Conservation (phyloP, 2,329 filamentous ascomycete genomes). For the Colletotrichum sansevieriae region DNA sequence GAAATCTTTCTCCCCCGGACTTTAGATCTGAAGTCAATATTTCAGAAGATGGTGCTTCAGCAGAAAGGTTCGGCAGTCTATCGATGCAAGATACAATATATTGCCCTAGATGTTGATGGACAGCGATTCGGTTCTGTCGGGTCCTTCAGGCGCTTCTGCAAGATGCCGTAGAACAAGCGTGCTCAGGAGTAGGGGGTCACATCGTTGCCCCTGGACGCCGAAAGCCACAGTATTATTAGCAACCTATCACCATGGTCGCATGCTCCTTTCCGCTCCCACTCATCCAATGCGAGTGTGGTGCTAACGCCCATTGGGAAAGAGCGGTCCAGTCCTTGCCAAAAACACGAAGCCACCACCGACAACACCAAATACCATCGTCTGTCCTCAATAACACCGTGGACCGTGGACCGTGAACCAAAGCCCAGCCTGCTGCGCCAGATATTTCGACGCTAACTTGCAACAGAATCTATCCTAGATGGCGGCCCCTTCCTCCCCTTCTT, state of each 20-base stretch:
- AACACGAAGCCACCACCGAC: conserved; percentile 33
- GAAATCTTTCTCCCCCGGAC: not conserved
- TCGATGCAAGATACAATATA: not conserved
- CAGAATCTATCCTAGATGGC: not conserved
- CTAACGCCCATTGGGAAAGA: conserved; percentile 23
- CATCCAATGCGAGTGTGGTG: conserved; percentile 13
- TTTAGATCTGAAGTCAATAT: not conserved
- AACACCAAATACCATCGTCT: not conserved
- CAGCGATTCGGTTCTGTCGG: too few species aligned
- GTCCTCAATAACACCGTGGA: not conserved
- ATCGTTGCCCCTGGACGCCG: conserved; percentile 25
- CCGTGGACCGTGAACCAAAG: conserved; percentile 3
- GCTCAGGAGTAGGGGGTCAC: conserved; percentile 32
- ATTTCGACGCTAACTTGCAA: conserved; percentile 5
- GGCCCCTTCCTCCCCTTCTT: not conserved
- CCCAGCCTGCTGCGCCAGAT: not conserved
- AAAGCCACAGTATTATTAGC: conserved; percentile 15
- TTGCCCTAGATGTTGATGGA: too few species aligned
- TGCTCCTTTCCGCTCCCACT: not conserved
- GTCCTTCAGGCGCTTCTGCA: too few species aligned
- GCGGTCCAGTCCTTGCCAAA: conserved; percentile 12
- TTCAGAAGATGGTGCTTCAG: not conserved
- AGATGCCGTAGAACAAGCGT: conserved; percentile 10
- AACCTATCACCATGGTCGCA: conserved; percentile 7
- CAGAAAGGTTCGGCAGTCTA: not conserved